Evolutionary conservation across 177 flowering plant genomes (phyloP).

Genomic region (Telopea speciosissima): DNA sequence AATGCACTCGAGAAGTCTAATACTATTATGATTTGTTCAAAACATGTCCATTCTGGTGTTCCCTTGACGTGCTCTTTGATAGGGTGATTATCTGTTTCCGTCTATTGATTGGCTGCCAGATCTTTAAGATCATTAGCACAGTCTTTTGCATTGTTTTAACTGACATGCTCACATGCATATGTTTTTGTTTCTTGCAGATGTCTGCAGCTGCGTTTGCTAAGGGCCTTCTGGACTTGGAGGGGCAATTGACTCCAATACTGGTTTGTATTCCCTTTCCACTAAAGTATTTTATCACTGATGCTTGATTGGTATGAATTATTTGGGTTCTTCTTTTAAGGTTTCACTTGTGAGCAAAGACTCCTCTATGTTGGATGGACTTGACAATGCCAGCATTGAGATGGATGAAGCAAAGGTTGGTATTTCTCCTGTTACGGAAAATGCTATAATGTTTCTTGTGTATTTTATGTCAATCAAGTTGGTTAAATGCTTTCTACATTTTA

Average conservation of each 20-base stretch:
- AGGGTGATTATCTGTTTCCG: background rate
- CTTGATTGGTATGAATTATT: conserved; percentile 7
- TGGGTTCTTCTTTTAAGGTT: conserved; percentile 44
- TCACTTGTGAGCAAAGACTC: conserved; percentile 99
- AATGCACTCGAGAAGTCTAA: background rate
- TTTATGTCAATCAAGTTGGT: background rate
- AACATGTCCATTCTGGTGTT: background rate
- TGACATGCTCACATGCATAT: conserved; percentile 1
- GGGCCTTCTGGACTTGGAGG: conserved; percentile 98
- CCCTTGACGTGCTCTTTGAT: background rate
- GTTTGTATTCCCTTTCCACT: conserved; percentile 35
- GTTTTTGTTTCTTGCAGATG: conserved; percentile 52
- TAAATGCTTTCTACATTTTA: no score
- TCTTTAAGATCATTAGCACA: background rate
- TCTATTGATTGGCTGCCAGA: background rate
- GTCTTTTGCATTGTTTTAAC: background rate
- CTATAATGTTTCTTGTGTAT: background rate
- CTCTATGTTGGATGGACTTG: conserved; percentile 99
- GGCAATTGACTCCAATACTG: conserved; percentile 96
- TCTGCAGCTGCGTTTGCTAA: conserved; percentile 99
- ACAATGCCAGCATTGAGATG: conserved; percentile 93
- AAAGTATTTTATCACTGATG: background rate
- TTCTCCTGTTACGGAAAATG: background rate
- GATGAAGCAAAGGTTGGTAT: conserved; percentile 86
- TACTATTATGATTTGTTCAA: background rate